A percentile compares a stretch with the other conserved stretches of the same genome.
Conservation (phyloP, 495 filamentous ascomycete species). For the Podospora sp. region DNA sequence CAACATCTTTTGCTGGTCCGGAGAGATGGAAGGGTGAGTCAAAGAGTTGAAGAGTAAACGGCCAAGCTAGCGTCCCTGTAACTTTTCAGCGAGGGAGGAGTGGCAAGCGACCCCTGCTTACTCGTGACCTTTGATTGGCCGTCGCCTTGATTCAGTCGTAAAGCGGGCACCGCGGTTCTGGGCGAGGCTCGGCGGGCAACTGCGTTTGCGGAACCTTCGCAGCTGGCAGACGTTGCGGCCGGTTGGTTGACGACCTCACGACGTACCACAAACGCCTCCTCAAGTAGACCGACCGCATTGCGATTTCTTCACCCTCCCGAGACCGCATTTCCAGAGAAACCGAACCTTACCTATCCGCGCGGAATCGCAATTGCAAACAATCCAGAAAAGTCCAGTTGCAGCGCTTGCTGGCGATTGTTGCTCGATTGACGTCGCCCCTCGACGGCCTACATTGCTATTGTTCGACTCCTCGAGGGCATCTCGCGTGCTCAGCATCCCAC, state of each 20-base stretch:
- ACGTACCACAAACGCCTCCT: neutral
- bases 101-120: conserved; percentile 10
- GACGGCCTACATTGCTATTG: neutral
- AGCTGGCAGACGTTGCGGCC: neutral
- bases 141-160: neutral
- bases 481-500: neutral
- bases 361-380: neutral
- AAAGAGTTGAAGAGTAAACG: neutral
- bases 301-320: neutral
- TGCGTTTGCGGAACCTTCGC: neutral
- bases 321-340: neutral
- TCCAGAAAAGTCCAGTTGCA: neutral
- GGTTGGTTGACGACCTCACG: neutral
- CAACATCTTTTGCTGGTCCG: neutral
- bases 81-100: neutral
- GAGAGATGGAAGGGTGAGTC: neutral
- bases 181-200: neutral
- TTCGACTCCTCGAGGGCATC: neutral
- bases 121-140: neutral
- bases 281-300: neutral
- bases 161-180: neutral
- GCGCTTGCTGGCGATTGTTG: neutral
- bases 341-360: neutral
- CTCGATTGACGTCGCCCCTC: neutral
- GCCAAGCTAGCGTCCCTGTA: neutral